A percentile compares a stretch with the other conserved stretches of the same genome.
Evolutionary conservation across 192 early-diverging fungal species (phyloP).

Genomic region (Backusella sp.): DNA sequence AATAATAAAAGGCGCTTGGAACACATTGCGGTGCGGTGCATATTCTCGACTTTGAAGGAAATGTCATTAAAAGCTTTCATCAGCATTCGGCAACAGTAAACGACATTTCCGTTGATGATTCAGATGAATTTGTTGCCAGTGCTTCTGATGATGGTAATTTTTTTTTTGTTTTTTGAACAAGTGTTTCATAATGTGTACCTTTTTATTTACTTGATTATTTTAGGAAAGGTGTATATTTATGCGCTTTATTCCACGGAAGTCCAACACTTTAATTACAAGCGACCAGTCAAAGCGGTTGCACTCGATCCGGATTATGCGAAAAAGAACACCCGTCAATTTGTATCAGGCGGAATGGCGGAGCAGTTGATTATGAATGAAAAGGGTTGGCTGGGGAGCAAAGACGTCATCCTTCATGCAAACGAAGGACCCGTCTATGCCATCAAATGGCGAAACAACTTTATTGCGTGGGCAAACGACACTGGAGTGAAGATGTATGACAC

Average conservation of each 20-base stretch:
- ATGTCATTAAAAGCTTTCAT: constrained; percentile 80
- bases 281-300: constrained; percentile 88
- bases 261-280: constrained; percentile 71
- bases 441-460: constrained; percentile 79
- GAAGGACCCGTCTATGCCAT: constrained; percentile 88
- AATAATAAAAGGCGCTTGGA: constrained; percentile 62
- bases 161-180: not conserved
- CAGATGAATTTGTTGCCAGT: constrained; percentile 88
- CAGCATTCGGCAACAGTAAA: constrained; percentile 87
- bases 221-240: constrained; percentile 85
- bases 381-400: constrained; percentile 88
- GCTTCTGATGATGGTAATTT: constrained; percentile 85
- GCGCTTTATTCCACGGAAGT: constrained; percentile 75
- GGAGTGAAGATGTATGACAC: constrained; percentile 88
- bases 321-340: constrained; percentile 74
- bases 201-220: not conserved
- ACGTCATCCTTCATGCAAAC: constrained; percentile 80
- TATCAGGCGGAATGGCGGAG: constrained; percentile 90
- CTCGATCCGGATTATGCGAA: constrained; percentile 86
- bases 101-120: constrained; percentile 80
- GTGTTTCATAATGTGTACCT: not conserved
- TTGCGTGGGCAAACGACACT: constrained; percentile 95
- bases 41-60: constrained; percentile 91
- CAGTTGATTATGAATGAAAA: constrained; percentile 85
- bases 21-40: constrained; percentile 91